Base-by-base conservation (phyloP, 2,329 filamentous ascomycete species). In the Lasiodiplodia sp. region DNA sequence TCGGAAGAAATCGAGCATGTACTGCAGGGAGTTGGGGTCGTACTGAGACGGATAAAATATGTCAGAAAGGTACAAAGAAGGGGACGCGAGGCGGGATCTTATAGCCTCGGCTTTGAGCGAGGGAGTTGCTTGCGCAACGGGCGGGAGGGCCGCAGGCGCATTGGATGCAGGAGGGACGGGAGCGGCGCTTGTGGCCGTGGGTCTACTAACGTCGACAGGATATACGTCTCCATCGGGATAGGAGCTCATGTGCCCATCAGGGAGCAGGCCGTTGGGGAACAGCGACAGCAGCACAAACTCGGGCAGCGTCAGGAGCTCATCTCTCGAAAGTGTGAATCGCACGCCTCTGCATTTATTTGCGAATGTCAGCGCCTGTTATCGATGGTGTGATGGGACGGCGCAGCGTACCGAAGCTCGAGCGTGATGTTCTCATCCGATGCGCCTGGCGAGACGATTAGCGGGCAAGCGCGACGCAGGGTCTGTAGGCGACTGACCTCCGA, bases 1-100 rank as follows among this genome's bases (percentile, higher is more conserved):
- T 72, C 96, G 92, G 85, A 99, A 99, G 82, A 99, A 99, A 76
- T 97, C 95, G 72, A 99, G 88, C 96, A 99, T 99, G 83, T 98
- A 99, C 82, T 98, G 94, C 67, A 99, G 88, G 58, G 95, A 98
- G 66, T 91, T 90, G 28, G 96, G 95, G 81, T 99, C 96, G 83
- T 98, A 99, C 96, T 99, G 83, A 74, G 82, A 83, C 74, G 70
- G 74, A 80, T 83, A 86, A 69, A 83, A 77, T 75, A 82, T 82
- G 84, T 87, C 85, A 86, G 85, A 86, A 83, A 85, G 79, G 74
- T 85, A 85, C 83, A 85, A 79, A 80, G 76, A 73, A 72, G 77
- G 75, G 71, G 84, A 83, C 72, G 76, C 79, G 69, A 85, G 79
- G 70, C 77, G 75, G 69, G 72, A 79, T 44, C 66, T 60, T 34